Percentiles rank a stretch among this genome's conserved stretches.
Evolutionary conservation across 139 green algal genomes (phyloP).

Genomic region (Chlorella ohadii): DNA sequence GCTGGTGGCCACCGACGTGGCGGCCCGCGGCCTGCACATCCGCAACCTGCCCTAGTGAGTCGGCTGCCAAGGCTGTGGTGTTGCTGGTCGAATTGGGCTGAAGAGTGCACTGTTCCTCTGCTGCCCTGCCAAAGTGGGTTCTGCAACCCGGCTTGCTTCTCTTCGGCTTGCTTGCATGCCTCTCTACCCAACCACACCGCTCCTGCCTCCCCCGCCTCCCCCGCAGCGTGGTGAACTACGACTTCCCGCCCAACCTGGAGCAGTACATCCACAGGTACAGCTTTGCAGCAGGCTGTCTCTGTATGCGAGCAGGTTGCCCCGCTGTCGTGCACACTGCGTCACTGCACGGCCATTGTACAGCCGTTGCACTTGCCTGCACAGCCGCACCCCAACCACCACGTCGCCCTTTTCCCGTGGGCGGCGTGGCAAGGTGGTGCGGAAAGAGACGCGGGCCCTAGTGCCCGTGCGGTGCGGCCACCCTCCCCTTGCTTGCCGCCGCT

Average conservation of each 20-base stretch:
- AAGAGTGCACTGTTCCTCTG: too few relatives aligned
- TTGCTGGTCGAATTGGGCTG: too few relatives aligned
- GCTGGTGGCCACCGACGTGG: slow-evolving; percentile 89
- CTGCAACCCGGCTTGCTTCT: too few relatives aligned
- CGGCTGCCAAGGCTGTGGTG: too few relatives aligned
- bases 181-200: too few relatives aligned
- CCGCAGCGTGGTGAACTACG: slow-evolving; percentile 84
- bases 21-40: slow-evolving; percentile 85
- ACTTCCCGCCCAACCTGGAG: slow-evolving; percentile 87
- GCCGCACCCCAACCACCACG: slow-evolving; percentile 32
- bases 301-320: too few relatives aligned
- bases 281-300: neutral
- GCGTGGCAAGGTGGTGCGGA: slow-evolving; percentile 32
- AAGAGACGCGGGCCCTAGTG: neutral
- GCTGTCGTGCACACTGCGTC: too few relatives aligned
- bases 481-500: neutral
- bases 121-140: too few relatives aligned
- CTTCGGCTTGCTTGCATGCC: too few relatives aligned
- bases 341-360: too few relatives aligned
- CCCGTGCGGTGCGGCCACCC: neutral
- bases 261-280: slow-evolving; percentile 88
- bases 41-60: slow-evolving; percentile 67
- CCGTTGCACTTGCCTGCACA: neutral
- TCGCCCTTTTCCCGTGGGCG: slow-evolving; percentile 19
- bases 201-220: too few relatives aligned